Evolutionary conservation across 169 alveolate species (phyloP), one percentile per base, ranked within the genome.

Genomic region (Plasmodium fragile): DNA sequence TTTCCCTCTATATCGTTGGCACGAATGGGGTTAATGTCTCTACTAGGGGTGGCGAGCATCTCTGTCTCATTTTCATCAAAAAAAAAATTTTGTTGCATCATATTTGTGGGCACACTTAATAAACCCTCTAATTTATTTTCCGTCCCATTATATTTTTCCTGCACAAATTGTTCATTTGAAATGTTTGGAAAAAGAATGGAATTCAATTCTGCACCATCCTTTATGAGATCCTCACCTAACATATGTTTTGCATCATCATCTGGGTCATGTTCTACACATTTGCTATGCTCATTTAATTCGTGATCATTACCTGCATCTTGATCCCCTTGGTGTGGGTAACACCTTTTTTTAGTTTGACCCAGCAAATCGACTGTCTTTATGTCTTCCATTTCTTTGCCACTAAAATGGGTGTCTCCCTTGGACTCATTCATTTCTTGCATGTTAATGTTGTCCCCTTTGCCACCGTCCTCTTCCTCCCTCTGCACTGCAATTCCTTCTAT

Each of bases 341-440:
- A 65, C 36, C 4, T 28, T 10, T 25, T 28, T 18, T 25, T 8
- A 16, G 34, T 65, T 65, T 65, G 75, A 3, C 75, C 25, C 18
- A 65, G 6, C 75, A 65, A 8, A 6, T 65, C 36, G 13, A 18
- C 41, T 65, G 75, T 65, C 34, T 81, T 55, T 55, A 52, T 53
- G 28, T 55, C 41, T 13, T 10, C 73, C 73, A 22, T 36, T 78
- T 78, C 43, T 78, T 22, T 41, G 30, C 32, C 69, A 30, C 53
- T 30, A 41, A 81, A 81, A 28, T 22, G 39, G 22, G 41, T 81
- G 55, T 81, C 77, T 10, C 32, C 78, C 41, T 81, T 53, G 4
- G 34, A 11, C 55, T 81, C 89, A 52, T 81, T 52, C 41, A 11
- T 80, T 49, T 80, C 87, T 80, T 80, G 18, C 4, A 13, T 22